Evolutionary conservation across 2,329 filamentous ascomycete genomes (phyloP), one percentile per base, ranked within the genome.

Genomic region (Colletotrichum theobromicola): DNA sequence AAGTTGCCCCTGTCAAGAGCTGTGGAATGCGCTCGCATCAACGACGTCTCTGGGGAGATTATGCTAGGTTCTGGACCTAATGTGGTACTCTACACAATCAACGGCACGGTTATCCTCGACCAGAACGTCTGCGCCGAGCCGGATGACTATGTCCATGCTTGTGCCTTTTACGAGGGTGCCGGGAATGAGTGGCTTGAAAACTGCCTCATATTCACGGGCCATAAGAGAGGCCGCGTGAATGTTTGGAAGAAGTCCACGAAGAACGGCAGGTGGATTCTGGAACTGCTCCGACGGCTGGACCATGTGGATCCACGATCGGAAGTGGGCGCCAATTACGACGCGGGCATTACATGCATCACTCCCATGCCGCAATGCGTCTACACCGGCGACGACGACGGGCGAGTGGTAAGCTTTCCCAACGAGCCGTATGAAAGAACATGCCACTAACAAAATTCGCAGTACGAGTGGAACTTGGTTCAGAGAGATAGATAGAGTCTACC

Each of bases 121-220:
- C 95, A 98, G 82, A 93, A 94, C 42, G 90, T 98, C 1, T 97
- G 95, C 79, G 89, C 80, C 3, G 86, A 88, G 42, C 87, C 89
- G 12, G 94, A 96, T 28, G 96, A 98, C 80, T 92, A 90, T 37
- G 92, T 98, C 4, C 89, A 94, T 63, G 92, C 93, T 2, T 97
- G 95, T 77, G 94, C 96, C 4, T 98, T 98, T 83, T 98, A 98
- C 84, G 96, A 98, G 82, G 96, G 96, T 0, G 90, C 92, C 0
- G 94, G 93, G 3, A 97, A 95, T 78, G 97, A 98, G 84, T 98
- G 96, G 95, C 88, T 98, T 5, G 95, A 97, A 84, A 93, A 93
- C 69, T 93, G 93, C 75, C 87, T 99, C 57, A 87, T 98, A 46
- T 96, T 99, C 77, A 98, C 96, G 0, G 97, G 97, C 0, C 97